A percentile compares a stretch with the other conserved stretches of the same genome.
phyloP scores from a whole-genome alignment of 768 basidiomycete genomes.

The Rhodotorula diobovata region DNA sequence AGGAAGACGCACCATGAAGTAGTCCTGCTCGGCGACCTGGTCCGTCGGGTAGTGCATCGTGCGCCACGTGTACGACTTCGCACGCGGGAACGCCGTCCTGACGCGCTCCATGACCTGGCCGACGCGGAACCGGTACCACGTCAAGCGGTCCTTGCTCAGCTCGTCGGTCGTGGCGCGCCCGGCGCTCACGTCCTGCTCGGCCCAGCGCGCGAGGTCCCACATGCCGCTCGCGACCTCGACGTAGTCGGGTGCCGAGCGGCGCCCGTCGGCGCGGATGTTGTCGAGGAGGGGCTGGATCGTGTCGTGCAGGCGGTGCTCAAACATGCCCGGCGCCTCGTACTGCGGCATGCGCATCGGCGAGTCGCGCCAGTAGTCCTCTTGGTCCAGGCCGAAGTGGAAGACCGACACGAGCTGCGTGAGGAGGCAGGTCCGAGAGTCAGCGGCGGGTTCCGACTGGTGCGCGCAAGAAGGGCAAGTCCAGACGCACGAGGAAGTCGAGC shows the following conservation, averaged over 20 bases:
- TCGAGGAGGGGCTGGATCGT: conserved; percentile 36
- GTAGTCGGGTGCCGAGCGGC: conserved; percentile 40
- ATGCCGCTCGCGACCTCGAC: conserved; percentile 40
- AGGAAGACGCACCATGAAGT: conserved; percentile 39
- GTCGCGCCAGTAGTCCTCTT: conserved; percentile 42
- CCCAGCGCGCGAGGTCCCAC: conserved; percentile 43
- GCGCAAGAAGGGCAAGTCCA: background rate
- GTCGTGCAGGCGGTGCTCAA: conserved; percentile 41
- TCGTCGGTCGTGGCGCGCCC: conserved; percentile 21
- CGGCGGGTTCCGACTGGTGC: no score
- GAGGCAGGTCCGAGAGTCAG: no score
- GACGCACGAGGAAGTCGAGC: conserved; percentile 41
- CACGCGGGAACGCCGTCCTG: conserved; percentile 33
- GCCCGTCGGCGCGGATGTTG: conserved; percentile 38
- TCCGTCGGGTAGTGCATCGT: conserved; percentile 37
- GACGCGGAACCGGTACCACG: conserved; percentile 39
- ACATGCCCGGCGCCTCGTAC: conserved; percentile 39
- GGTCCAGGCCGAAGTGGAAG: conserved; percentile 44
- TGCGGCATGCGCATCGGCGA: conserved; percentile 35
- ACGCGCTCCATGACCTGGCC: conserved; percentile 34
- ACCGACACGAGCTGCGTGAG: conserved; percentile 37
- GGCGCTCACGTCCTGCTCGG: conserved; percentile 36
- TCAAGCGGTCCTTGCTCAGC: conserved; percentile 35
- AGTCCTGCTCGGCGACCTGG: conserved; percentile 41
- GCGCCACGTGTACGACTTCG: conserved; percentile 38